These are phyloP conservation scores for Penicillium goetzii DNA, from an alignment of 495 filamentous ascomycete species.

Conservation along the genomic window DNA sequence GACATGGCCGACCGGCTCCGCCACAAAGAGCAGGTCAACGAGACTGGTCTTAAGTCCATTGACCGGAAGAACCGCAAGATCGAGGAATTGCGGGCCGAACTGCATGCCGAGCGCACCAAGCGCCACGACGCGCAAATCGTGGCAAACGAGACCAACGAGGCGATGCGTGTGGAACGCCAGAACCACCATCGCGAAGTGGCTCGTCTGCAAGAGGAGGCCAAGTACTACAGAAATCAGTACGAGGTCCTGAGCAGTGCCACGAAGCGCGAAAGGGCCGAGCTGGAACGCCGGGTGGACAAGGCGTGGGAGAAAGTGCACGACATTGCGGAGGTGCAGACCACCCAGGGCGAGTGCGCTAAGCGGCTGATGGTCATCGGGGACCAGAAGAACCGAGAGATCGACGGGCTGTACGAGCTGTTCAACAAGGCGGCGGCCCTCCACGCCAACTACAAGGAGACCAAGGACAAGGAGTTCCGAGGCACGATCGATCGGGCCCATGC, in stretches of 20 bases:
- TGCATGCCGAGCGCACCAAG: constrained; percentile 67
- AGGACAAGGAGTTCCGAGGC: constrained; percentile 60
- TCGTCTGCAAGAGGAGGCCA: constrained; percentile 60
- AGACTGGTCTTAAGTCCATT: constrained; percentile 72
- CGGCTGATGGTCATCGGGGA: constrained; percentile 67
- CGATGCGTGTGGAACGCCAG: constrained; percentile 57
- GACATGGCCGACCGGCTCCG: constrained; percentile 59
- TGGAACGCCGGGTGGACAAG: constrained; percentile 41
- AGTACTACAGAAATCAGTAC: constrained; percentile 61
- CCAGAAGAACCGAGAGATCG: constrained; percentile 70
- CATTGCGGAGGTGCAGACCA: constrained; percentile 45
- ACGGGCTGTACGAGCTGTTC: constrained; percentile 60
- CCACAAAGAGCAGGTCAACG: constrained; percentile 69
- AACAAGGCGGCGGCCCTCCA: constrained; percentile 59
- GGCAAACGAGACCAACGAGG: constrained; percentile 65
- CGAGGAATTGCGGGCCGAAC: constrained; percentile 67
- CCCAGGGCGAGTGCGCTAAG: constrained; percentile 59
- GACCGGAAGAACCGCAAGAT: constrained; percentile 80
- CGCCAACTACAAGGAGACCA: constrained; percentile 63
- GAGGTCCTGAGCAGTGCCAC: constrained; percentile 68
- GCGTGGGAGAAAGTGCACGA: constrained; percentile 35
- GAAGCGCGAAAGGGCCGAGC: constrained; percentile 57
- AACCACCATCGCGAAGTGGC: constrained; percentile 64
- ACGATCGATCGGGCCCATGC: constrained; percentile 59
- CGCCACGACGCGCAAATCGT: constrained; percentile 64